phyloP scores from a whole-genome alignment of 805 yeast genomes.

The Ogataea methanolica region DNA sequence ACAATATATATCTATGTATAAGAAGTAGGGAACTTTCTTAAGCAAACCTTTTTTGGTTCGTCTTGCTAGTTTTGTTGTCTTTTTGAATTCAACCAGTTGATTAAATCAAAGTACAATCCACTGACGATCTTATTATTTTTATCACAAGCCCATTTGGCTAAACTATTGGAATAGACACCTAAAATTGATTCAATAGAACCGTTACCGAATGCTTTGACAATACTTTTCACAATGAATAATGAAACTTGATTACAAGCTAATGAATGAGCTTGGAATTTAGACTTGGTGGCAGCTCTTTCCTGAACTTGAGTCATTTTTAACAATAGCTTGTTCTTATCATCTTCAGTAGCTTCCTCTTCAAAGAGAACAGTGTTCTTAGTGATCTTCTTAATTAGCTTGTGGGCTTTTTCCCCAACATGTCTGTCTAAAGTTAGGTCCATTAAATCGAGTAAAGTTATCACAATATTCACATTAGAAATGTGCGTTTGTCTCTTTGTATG shows the following conservation, averaged over 20 bases:
- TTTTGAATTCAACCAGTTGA: conserved; percentile 71
- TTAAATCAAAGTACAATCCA: conserved; percentile 65
- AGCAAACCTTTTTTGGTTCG: background rate
- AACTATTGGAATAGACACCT: conserved; percentile 49
- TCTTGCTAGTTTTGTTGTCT: conserved; percentile 18
- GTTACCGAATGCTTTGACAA: conserved; percentile 37
- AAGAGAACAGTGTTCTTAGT: conserved; percentile 39
- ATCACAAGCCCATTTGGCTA: conserved; percentile 58
- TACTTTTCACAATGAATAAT: conserved; percentile 55
- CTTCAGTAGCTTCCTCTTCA: conserved; percentile 8
- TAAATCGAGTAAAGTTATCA: conserved; percentile 54
- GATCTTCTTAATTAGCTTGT: conserved; percentile 62
- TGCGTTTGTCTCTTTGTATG: conserved; percentile 41
- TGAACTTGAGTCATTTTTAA: conserved; percentile 39
- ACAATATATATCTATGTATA: no score
- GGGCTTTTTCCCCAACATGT: conserved; percentile 67
- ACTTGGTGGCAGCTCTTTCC: conserved; percentile 34
- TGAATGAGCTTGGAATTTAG: conserved; percentile 44
- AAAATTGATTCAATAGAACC: conserved; percentile 39
- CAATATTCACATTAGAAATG: conserved; percentile 36
- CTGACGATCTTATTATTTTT: conserved; percentile 45
- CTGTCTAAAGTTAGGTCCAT: conserved; percentile 67
- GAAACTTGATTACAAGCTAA: conserved; percentile 64
- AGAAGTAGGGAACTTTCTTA: no score
- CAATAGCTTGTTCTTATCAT: conserved; percentile 10